A percentile compares a stretch with the other conserved stretches of the same genome.
Evolutionary conservation across 2,329 filamentous ascomycete species (phyloP).

Genomic region (Dichotomopilus funicola): DNA sequence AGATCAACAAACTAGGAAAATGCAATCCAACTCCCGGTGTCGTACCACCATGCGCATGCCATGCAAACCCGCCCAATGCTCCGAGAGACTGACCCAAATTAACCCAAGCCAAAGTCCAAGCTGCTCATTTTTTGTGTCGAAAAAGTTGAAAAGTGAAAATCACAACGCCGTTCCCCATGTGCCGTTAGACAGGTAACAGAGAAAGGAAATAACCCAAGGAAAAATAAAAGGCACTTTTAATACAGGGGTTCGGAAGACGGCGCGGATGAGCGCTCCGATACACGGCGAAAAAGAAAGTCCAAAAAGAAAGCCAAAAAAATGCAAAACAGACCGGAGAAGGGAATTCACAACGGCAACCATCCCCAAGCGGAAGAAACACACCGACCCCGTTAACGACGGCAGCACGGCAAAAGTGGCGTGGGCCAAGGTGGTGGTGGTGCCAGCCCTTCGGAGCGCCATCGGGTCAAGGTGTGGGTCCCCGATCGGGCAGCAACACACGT

Average conservation of each 20-base stretch:
- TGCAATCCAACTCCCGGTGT: background rate
- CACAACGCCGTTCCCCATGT: constrained; percentile 5
- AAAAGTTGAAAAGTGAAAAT: background rate
- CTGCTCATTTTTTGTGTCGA: background rate
- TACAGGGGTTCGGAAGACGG: background rate
- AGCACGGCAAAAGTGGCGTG: too few relatives aligned
- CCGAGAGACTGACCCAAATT: background rate
- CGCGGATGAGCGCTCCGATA: background rate
- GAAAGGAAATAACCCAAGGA: background rate
- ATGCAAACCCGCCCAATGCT: constrained; percentile 2
- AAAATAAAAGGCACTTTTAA: background rate
- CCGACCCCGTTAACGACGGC: too few relatives aligned
- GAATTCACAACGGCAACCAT: background rate
- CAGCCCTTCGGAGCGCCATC: background rate
- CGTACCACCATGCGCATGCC: constrained; percentile 6
- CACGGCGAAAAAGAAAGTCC: background rate
- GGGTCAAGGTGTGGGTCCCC: background rate
- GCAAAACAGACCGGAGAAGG: background rate
- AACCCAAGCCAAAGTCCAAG: background rate
- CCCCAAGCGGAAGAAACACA: background rate
- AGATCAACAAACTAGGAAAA: background rate
- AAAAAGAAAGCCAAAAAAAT: background rate
- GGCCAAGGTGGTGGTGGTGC: too few relatives aligned
- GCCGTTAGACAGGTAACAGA: background rate
- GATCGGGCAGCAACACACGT: constrained; percentile 16